These are phyloP conservation scores for Cadophora sp. DNA, from an alignment of 2,329 filamentous ascomycete genomes.

Conservation along the genomic window DNA sequence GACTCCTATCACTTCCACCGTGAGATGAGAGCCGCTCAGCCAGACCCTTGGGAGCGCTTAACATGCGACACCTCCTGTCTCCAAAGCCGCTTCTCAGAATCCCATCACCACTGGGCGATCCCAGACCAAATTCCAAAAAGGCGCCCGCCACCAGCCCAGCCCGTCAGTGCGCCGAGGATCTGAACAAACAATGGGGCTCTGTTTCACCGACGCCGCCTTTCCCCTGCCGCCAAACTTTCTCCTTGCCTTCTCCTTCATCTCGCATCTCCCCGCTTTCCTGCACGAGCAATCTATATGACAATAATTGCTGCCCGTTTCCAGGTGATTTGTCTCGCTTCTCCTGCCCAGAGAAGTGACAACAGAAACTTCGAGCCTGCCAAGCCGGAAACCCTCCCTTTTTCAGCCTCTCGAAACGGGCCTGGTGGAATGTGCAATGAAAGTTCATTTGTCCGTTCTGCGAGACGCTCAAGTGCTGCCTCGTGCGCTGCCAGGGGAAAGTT, in stretches of 20 bases:
- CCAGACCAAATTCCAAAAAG: neutral
- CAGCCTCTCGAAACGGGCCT: slow-evolving; percentile 7
- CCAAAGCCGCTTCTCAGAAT: slow-evolving; percentile 9
- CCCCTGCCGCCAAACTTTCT: neutral
- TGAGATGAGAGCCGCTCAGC: neutral
- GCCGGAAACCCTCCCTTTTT: slow-evolving; percentile 5
- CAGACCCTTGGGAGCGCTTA: slow-evolving; percentile 12
- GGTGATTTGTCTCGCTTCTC: neutral
- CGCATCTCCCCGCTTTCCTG: slow-evolving; percentile 13
- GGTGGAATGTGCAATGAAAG: neutral
- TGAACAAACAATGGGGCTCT: slow-evolving; percentile 17
- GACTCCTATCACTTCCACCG: neutral
- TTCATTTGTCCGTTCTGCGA: slow-evolving; percentile 7
- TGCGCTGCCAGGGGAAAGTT: slow-evolving; percentile 5
- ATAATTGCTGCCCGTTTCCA: neutral
- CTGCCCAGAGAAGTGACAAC: neutral
- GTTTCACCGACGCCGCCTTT: slow-evolving; percentile 12
- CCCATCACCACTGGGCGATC: neutral
- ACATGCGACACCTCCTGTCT: slow-evolving; percentile 12
- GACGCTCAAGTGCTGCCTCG: slow-evolving; percentile 4
- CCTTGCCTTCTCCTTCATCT: slow-evolving; percentile 1
- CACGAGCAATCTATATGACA: slow-evolving; percentile 15
- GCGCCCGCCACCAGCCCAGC: neutral
- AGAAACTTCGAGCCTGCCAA: slow-evolving; percentile 2
- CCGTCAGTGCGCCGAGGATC: slow-evolving; percentile 7